Conservation (phyloP, 441 rosid species). For the Syzygium syzygioides region DNA sequence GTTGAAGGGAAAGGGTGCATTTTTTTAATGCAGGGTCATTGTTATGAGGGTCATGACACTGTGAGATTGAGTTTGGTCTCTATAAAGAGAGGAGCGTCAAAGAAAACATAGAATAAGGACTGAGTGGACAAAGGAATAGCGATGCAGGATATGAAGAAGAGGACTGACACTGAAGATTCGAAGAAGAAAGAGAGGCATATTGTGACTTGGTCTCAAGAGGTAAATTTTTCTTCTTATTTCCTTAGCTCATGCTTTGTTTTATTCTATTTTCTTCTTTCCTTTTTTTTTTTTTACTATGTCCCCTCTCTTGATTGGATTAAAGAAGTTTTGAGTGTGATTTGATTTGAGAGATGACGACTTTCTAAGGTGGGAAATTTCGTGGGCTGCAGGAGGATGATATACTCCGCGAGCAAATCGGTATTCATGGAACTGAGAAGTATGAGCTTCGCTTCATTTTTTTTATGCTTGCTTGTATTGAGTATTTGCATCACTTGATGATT, state of each 20-base stretch:
- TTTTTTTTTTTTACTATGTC: not conserved
- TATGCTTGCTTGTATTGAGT: not conserved
- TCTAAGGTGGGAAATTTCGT: conserved; percentile 10
- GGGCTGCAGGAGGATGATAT: conserved; percentile 86
- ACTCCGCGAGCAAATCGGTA: conserved; percentile 73
- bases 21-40: not conserved
- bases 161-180: conserved; percentile 46
- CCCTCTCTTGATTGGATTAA: not conserved
- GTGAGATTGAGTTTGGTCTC: not conserved
- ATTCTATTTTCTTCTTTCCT: not conserved
- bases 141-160: conserved; percentile 64
- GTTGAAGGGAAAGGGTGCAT: not conserved
- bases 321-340: not conserved
- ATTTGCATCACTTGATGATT: not conserved
- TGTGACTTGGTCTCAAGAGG: conserved; percentile 91
- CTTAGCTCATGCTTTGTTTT: not conserved
- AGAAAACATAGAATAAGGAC: not conserved
- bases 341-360: not conserved
- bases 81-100: not conserved
- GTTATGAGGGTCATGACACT: not conserved
- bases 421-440: conserved; percentile 89
- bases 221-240: conserved; percentile 8
- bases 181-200: conserved; percentile 97
- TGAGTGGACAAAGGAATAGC: not conserved
- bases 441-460: conserved; percentile 6